Percentiles rank a stretch among this genome's conserved stretches.
Evolutionary conservation across 139 green algal genomes (phyloP).

Genomic region (Asterochloris erici): DNA sequence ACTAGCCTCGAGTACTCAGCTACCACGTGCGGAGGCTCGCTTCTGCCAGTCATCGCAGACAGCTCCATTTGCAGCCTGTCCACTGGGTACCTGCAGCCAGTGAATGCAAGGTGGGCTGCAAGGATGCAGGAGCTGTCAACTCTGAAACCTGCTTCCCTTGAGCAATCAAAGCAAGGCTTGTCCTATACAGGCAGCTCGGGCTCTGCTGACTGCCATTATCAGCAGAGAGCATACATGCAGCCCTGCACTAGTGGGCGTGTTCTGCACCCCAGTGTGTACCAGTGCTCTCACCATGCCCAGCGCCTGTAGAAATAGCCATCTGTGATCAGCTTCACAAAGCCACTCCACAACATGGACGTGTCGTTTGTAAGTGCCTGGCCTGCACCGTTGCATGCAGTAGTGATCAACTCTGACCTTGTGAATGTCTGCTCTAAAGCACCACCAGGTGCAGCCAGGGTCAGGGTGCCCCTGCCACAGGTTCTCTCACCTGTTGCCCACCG

Average conservation of each 20-base stretch:
- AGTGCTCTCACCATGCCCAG: slow-evolving; percentile 27
- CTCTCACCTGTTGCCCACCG: slow-evolving; percentile 47
- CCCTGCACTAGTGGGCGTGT: no score
- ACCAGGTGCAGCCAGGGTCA: not conserved
- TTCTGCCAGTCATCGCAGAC: slow-evolving; percentile 28
- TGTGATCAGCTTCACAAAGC: slow-evolving; percentile 45
- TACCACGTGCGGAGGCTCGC: slow-evolving; percentile 35
- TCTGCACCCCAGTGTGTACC: no score
- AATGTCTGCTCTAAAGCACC: not conserved
- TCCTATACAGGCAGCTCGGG: no score
- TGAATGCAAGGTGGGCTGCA: no score
- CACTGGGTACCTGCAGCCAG: slow-evolving; percentile 35
- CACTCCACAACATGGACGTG: slow-evolving; percentile 30
- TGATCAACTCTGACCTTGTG: not conserved
- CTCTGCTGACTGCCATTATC: no score
- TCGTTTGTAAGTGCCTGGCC: slow-evolving; percentile 33
- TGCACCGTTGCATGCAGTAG: not conserved
- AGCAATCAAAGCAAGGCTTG: no score
- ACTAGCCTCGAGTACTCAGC: slow-evolving; percentile 51
- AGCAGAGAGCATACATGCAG: no score
- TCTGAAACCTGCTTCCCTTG: no score
- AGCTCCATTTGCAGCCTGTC: slow-evolving; percentile 53
- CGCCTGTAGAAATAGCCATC: slow-evolving; percentile 46
- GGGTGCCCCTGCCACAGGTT: no score
- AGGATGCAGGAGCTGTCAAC: no score